These are phyloP conservation scores for Fusarium longipes DNA, from an alignment of 2,329 filamentous ascomycete species.

Conservation along the genomic window DNA sequence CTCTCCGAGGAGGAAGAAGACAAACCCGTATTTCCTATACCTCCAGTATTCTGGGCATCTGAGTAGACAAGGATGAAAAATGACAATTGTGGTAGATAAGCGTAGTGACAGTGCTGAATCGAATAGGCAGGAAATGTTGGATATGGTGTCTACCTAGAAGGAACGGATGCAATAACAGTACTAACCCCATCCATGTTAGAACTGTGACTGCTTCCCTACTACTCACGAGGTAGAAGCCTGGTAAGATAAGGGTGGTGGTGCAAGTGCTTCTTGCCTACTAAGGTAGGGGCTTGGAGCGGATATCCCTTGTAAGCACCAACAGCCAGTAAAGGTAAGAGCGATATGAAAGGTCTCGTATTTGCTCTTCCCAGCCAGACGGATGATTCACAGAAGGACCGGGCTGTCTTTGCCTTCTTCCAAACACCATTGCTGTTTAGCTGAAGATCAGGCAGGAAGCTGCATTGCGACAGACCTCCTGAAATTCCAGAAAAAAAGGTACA, in stretches of 20 bases:
- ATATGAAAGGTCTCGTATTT: not conserved
- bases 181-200: too few species aligned
- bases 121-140: not conserved
- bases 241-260: too few species aligned
- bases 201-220: not conserved
- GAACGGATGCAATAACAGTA: too few species aligned
- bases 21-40: too few species aligned
- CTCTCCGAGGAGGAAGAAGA: not conserved
- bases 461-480: not conserved
- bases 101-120: not conserved
- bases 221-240: too few species aligned
- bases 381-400: not conserved
- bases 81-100: not conserved
- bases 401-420: not conserved
- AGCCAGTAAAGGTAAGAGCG: not conserved
- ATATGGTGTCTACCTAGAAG: too few species aligned
- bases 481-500: too few species aligned
- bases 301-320: not conserved
- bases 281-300: too few species aligned
- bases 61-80: not conserved
- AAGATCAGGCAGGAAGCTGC: not conserved
- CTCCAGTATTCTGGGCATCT: not conserved
- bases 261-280: not conserved
- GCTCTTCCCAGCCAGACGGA: not conserved
- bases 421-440: too few species aligned